Percentiles rank a stretch among this genome's conserved stretches.
These are phyloP conservation scores for Psilocybe mexicana DNA, from an alignment of 1,284 basidiomycete species.

Conservation along the genomic window DNA sequence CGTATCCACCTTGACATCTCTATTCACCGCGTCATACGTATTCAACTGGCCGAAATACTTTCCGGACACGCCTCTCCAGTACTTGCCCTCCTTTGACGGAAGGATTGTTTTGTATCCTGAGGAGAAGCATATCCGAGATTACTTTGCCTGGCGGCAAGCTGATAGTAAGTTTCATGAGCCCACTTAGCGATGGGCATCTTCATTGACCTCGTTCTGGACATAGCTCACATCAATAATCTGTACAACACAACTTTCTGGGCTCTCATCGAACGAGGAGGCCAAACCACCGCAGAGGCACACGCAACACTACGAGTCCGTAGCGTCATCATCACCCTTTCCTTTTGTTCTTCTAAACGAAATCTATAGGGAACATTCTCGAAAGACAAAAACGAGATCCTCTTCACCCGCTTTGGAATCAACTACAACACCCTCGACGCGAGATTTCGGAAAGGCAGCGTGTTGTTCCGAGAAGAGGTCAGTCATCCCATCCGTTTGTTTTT, in stretches of 20 bases:
- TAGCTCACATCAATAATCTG: slow-evolving; percentile 97
- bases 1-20: slow-evolving; percentile 83
- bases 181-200: slow-evolving; percentile 2
- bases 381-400: slow-evolving; percentile 92
- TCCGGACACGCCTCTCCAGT: slow-evolving; percentile 66
- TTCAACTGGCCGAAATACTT: slow-evolving; percentile 86
- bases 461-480: slow-evolving; percentile 60
- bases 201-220: background rate
- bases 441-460: slow-evolving; percentile 85
- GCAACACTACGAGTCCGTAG: slow-evolving; percentile 63
- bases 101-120: slow-evolving; percentile 86
- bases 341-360: background rate
- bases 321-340: too few species aligned
- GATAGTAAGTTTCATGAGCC: slow-evolving; percentile 69
- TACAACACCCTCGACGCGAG: slow-evolving; percentile 80
- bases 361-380: slow-evolving; percentile 82
- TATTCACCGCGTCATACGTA: slow-evolving; percentile 93
- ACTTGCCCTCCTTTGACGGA: slow-evolving; percentile 93
- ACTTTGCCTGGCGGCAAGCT: slow-evolving; percentile 94
- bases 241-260: slow-evolving; percentile 99
- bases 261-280: slow-evolving; percentile 77
- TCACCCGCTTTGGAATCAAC: slow-evolving; percentile 81
- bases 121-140: slow-evolving; percentile 78
- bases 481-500: background rate
- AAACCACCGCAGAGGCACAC: slow-evolving; percentile 83